Percentiles rank a stretch among this genome's conserved stretches.
phyloP scores from a whole-genome alignment of 768 basidiomycete species.

The Tremella fuciformis region DNA sequence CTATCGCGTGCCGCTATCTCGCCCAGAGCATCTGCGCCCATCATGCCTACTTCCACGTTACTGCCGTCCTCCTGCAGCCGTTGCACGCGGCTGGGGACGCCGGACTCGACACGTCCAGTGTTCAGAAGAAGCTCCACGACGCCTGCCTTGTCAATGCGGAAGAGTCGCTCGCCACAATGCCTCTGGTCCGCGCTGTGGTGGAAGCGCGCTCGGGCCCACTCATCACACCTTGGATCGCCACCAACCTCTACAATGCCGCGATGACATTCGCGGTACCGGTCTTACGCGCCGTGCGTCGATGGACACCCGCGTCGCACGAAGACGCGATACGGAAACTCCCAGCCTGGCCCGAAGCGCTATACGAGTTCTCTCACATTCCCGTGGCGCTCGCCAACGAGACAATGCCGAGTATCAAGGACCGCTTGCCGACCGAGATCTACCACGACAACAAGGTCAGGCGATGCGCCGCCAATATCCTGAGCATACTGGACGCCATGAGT shows the following conservation, averaged over 20 bases:
- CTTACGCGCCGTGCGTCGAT: slow-evolving; percentile 15
- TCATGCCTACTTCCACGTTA: slow-evolving; percentile 11
- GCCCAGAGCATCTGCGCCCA: slow-evolving; percentile 15
- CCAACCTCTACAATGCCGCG: slow-evolving; percentile 26
- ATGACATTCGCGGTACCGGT: slow-evolving; percentile 24
- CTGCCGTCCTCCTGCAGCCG: slow-evolving; percentile 11
- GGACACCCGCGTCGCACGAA: neutral
- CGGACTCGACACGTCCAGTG: neutral
- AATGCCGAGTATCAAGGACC: neutral
- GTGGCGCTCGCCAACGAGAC: too few relatives aligned
- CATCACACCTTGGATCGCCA: slow-evolving; percentile 13
- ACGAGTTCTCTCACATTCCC: neutral
- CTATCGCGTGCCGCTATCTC: neutral
- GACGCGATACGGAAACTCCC: slow-evolving; percentile 14
- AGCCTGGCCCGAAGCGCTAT: slow-evolving; percentile 4
- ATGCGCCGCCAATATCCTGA: slow-evolving; percentile 27
- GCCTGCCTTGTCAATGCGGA: slow-evolving; percentile 22
- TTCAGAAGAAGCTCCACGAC: slow-evolving; percentile 12
- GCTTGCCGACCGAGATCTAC: slow-evolving; percentile 8
- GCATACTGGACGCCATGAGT: slow-evolving; percentile 18
- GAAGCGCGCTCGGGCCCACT: slow-evolving; percentile 13
- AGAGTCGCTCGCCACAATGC: slow-evolving; percentile 10
- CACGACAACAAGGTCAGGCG: slow-evolving; percentile 8
- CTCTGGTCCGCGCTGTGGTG: slow-evolving; percentile 11
- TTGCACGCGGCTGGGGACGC: slow-evolving; percentile 12